These are phyloP conservation scores for Neospermospora avenae DNA, from an alignment of 2,329 filamentous ascomycete species.

Conservation along the genomic window DNA sequence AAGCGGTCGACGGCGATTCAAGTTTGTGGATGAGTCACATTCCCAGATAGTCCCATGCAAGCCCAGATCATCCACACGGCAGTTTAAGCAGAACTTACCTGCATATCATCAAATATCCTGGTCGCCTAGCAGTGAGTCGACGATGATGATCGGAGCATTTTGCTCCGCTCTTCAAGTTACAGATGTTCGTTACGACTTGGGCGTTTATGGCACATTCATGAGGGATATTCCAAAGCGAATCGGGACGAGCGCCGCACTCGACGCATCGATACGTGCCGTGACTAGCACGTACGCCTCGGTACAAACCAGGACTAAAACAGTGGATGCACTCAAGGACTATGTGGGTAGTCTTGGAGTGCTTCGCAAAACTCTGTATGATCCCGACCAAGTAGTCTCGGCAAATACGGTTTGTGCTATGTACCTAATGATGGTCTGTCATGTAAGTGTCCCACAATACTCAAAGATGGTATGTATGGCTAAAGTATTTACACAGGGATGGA, in stretches of 20 bases:
- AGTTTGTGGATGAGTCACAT: constrained; percentile 4
- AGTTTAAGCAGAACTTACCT: background rate
- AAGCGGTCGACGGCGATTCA: background rate
- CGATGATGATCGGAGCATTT: constrained; percentile 24
- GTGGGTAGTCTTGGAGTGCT: background rate
- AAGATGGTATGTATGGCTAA: background rate
- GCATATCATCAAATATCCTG: background rate
- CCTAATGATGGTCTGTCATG: constrained; percentile 5
- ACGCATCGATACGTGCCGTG: background rate
- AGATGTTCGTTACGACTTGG: constrained; percentile 46
- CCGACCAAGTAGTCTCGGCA: background rate
- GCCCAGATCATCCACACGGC: background rate
- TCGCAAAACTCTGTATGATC: background rate
- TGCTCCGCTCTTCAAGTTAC: constrained; percentile 38
- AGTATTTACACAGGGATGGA: background rate
- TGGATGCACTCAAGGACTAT: constrained; percentile 1
- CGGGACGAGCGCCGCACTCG: constrained; percentile 43
- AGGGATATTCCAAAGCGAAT: constrained; percentile 44
- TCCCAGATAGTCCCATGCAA: background rate
- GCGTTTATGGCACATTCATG: constrained; percentile 46
- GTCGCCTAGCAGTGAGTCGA: constrained; percentile 34
- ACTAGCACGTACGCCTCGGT: background rate
- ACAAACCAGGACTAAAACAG: background rate
- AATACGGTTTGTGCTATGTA: constrained; percentile 5
- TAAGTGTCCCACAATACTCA: background rate